phyloP scores from a whole-genome alignment of 768 basidiomycete species.

The Polyporus arcularius region DNA sequence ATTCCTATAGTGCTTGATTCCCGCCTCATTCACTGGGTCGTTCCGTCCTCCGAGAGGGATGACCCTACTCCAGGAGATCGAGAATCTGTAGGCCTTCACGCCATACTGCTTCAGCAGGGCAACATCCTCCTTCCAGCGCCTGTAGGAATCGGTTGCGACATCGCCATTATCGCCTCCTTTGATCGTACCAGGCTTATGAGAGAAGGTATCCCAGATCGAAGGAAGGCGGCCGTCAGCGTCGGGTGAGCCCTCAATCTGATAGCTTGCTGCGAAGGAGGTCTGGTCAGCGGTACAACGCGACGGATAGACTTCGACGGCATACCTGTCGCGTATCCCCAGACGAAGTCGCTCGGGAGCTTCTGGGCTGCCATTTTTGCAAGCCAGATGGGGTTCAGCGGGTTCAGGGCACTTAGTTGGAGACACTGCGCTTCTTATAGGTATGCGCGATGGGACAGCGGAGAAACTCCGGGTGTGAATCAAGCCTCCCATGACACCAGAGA shows the following conservation, averaged over 20 bases:
- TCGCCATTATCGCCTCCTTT: slow-evolving; percentile 46
- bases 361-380: slow-evolving; percentile 2
- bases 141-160: slow-evolving; percentile 48
- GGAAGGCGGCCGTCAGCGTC: slow-evolving; percentile 38
- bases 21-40: slow-evolving; percentile 48
- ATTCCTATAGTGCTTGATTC: slow-evolving; percentile 46
- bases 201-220: slow-evolving; percentile 54
- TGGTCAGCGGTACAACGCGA: background rate
- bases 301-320: slow-evolving; percentile 19
- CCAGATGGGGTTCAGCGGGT: background rate
- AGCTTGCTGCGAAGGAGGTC: slow-evolving; percentile 32
- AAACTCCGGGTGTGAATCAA: too few species aligned
- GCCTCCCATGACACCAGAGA: too few species aligned
- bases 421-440: too few species aligned
- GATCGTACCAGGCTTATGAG: slow-evolving; percentile 43
- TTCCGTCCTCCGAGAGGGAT: slow-evolving; percentile 49
- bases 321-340: slow-evolving; percentile 76
- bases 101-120: slow-evolving; percentile 47
- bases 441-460: too few species aligned
- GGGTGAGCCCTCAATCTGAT: slow-evolving; percentile 53
- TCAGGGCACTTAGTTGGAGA: too few species aligned
- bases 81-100: slow-evolving; percentile 53
- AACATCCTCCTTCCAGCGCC: slow-evolving; percentile 45
- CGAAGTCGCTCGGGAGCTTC: slow-evolving; percentile 54
- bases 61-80: slow-evolving; percentile 55